phyloP scores from a whole-genome alignment of 495 filamentous ascomycete genomes.

The Penicillium egyptiacum region DNA sequence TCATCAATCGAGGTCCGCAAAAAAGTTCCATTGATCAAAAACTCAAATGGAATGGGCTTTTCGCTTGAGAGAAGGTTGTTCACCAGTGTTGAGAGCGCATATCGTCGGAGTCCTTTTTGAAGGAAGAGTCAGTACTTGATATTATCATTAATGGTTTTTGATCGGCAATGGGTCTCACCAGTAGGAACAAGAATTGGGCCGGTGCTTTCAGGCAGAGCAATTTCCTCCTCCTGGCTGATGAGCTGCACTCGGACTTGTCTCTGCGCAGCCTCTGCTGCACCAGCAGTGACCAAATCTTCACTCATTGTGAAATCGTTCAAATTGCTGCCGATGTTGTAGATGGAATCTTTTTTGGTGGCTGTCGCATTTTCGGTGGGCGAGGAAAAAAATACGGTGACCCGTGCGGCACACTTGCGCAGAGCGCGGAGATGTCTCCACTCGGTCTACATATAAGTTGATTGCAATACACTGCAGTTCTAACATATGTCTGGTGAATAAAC shows the following conservation, averaged over 20 bases:
- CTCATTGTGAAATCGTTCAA: constrained; percentile 32
- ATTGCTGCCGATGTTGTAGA: constrained; percentile 15
- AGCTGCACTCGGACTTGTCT: constrained; percentile 63
- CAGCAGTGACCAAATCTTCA: constrained; percentile 24
- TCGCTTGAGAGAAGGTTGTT: constrained; percentile 83
- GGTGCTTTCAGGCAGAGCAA: constrained; percentile 60
- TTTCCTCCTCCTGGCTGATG: constrained; percentile 56
- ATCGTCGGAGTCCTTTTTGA: constrained; percentile 72
- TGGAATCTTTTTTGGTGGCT: constrained; percentile 24
- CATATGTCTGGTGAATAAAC: not conserved
- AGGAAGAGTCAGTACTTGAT: constrained; percentile 15
- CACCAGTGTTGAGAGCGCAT: constrained; percentile 87
- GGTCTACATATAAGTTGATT: constrained; percentile 15
- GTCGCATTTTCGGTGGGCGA: constrained; percentile 36
- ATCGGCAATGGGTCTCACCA: constrained; percentile 41
- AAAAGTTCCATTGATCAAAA: constrained; percentile 88
- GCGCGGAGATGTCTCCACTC: constrained; percentile 38
- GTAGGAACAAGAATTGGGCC: constrained; percentile 65
- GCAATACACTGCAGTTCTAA: not conserved
- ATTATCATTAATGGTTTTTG: not conserved
- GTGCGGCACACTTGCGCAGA: constrained; percentile 47
- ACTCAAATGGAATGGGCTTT: constrained; percentile 88
- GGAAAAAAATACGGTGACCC: constrained; percentile 51
- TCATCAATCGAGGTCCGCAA: constrained; percentile 85
- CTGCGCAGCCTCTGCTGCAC: constrained; percentile 35